A percentile compares a stretch with the other conserved stretches of the same genome.
Evolutionary conservation across 1,284 basidiomycete species (phyloP).

Genomic region (Malassezia pachydermatis): DNA sequence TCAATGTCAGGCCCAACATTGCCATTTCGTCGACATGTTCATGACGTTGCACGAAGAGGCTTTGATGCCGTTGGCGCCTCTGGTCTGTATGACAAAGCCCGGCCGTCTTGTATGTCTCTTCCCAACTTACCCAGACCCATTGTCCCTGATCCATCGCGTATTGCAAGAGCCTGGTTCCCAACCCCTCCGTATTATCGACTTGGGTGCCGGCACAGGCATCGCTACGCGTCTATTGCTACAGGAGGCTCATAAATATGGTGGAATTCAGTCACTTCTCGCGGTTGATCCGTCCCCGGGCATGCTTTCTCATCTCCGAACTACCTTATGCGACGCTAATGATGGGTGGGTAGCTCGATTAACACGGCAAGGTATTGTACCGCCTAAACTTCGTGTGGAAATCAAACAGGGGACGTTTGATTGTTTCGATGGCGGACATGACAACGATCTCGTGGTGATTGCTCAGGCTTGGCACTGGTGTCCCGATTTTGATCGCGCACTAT

Average conservation of each 20-base stretch:
- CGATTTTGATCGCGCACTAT: constrained; percentile 27
- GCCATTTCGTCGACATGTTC: constrained; percentile 13
- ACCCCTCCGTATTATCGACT: constrained; percentile 33
- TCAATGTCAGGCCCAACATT: background rate
- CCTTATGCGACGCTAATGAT: constrained; percentile 15
- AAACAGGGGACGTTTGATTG: constrained; percentile 34
- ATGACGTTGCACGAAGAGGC: constrained; percentile 26
- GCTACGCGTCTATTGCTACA: constrained; percentile 31
- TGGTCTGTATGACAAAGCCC: constrained; percentile 31
- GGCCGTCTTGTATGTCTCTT: constrained; percentile 18
- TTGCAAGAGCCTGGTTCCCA: constrained; percentile 17
- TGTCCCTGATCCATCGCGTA: constrained; percentile 24
- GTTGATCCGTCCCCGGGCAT: constrained; percentile 36
- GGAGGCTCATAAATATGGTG: constrained; percentile 20
- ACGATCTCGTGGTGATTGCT: constrained; percentile 35
- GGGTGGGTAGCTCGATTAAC: constrained; percentile 20
- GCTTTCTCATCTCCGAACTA: constrained; percentile 25
- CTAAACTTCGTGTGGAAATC: constrained; percentile 18
- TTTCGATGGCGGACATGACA: constrained; percentile 22
- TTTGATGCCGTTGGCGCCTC: constrained; percentile 27
- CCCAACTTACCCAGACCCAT: constrained; percentile 19
- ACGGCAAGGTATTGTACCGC: constrained; percentile 19
- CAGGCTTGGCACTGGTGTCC: constrained; percentile 44
- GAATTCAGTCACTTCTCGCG: constrained; percentile 21
- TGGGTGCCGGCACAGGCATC: constrained; percentile 42